These are phyloP conservation scores for Phaeoacremonium minimum DNA, from an alignment of 2,329 filamentous ascomycete species.

Conservation along the genomic window DNA sequence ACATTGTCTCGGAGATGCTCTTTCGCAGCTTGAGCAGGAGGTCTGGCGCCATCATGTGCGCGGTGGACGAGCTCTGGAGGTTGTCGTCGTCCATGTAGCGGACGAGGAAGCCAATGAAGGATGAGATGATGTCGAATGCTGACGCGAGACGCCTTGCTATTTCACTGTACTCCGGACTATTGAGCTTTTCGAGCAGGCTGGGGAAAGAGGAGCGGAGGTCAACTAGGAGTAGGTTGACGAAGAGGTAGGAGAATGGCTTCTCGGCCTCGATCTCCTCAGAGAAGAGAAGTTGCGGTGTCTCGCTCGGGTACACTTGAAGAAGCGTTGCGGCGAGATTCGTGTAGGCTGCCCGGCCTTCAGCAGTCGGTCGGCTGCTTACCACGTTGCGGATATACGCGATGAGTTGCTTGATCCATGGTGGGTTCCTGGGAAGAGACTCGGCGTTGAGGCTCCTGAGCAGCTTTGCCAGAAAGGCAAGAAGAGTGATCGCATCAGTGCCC, in stretches of 20 bases:
- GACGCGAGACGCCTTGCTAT: constrained; percentile 52
- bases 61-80: constrained; percentile 12
- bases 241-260: constrained; percentile 57
- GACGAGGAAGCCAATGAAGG: constrained; percentile 56
- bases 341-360: constrained; percentile 52
- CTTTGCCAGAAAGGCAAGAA: constrained; percentile 52
- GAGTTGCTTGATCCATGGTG: constrained; percentile 48
- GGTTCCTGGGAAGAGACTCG: constrained; percentile 39
- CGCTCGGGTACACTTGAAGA: constrained; percentile 48
- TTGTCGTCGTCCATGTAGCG: constrained; percentile 46
- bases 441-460: constrained; percentile 45
- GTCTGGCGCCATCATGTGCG: constrained; percentile 48
- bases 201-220: constrained; percentile 62
- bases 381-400: constrained; percentile 46
- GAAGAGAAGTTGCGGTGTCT: constrained; percentile 48
- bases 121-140: constrained; percentile 58
- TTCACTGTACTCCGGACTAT: constrained; percentile 45
- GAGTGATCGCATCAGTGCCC: constrained; percentile 55
- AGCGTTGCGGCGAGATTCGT: constrained; percentile 55
- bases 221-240: constrained; percentile 61
- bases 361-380: constrained; percentile 49
- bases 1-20: constrained; percentile 59
- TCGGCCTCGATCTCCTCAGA: constrained; percentile 32
- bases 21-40: constrained; percentile 58
- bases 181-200: constrained; percentile 52